Conservation (phyloP, 2,329 filamentous ascomycete genomes). For the Dactylellina leptospora region DNA sequence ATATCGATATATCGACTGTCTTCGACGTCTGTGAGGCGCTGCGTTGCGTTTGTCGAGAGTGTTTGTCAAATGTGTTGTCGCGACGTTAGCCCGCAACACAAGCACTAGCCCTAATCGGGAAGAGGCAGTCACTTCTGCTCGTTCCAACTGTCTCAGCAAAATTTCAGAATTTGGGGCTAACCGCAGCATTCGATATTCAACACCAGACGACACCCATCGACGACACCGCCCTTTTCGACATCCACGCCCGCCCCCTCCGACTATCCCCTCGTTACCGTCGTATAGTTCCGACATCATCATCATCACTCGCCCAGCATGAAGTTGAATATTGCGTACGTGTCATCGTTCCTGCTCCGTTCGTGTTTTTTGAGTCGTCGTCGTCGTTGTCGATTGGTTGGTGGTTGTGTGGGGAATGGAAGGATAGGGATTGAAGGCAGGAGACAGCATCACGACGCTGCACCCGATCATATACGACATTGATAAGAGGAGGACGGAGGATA, state of each 20-base stretch:
- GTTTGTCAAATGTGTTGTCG: not conserved
- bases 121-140: conserved; percentile 34
- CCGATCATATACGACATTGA: too few relatives aligned
- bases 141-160: conserved; percentile 8
- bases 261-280: conserved; percentile 13
- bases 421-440: not conserved
- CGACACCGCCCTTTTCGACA: conserved; percentile 13
- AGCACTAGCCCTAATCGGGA: conserved; percentile 24
- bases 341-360: not conserved
- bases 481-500: not conserved
- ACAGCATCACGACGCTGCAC: too few relatives aligned
- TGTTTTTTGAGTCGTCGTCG: not conserved
- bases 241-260: conserved; percentile 6
- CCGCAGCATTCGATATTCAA: conserved; percentile 22
- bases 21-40: not conserved
- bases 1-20: too few relatives aligned
- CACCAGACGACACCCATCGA: conserved; percentile 16
- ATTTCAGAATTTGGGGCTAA: conserved; percentile 44
- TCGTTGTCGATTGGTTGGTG: not conserved
- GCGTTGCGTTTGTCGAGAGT: not conserved
- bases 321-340: conserved; percentile 51
- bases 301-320: conserved; percentile 49
- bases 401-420: not conserved
- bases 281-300: conserved; percentile 29
- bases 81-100: not conserved